These are phyloP conservation scores for Neurospora cerealis DNA, from an alignment of 495 filamentous ascomycete species.

Conservation along the genomic window DNA sequence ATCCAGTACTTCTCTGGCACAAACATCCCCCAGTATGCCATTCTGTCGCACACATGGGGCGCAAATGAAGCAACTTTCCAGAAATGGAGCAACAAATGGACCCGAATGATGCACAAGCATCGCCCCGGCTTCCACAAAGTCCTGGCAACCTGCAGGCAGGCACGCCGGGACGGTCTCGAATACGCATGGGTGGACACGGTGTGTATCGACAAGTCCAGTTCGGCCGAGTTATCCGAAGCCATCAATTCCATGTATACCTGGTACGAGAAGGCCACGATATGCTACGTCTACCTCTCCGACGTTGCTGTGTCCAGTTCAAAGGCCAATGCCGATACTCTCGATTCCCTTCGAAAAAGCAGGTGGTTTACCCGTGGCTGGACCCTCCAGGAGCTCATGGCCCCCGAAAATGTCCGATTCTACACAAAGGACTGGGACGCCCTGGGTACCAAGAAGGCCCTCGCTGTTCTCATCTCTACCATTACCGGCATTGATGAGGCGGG, in stretches of 20 bases:
- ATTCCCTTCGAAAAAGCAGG: constrained; percentile 8
- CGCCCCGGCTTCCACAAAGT: constrained; percentile 24
- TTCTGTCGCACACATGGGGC: constrained; percentile 30
- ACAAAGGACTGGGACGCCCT: constrained; percentile 18
- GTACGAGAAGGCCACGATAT: constrained; percentile 26
- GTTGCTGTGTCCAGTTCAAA: constrained; percentile 2
- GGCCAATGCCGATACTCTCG: not conserved
- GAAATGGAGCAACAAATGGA: constrained; percentile 12
- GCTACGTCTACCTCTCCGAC: constrained; percentile 33
- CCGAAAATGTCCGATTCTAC: constrained; percentile 22
- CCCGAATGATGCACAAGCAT: constrained; percentile 10
- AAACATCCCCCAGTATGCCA: constrained; percentile 21
- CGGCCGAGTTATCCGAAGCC: constrained; percentile 34
- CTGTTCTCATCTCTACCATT: constrained; percentile 11
- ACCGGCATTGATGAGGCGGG: constrained; percentile 22
- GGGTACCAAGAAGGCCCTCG: constrained; percentile 18
- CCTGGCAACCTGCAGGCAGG: constrained; percentile 8
- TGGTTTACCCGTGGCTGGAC: constrained; percentile 36
- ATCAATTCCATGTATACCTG: constrained; percentile 35
- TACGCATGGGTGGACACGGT: constrained; percentile 32
- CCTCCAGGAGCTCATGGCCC: constrained; percentile 30
- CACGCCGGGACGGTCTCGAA: constrained; percentile 4
- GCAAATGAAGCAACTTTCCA: constrained; percentile 22
- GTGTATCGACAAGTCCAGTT: constrained; percentile 36
- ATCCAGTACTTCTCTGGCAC: constrained; percentile 20